These are phyloP conservation scores for Wickerhamiella bombiphila DNA, from an alignment of 805 yeast species.

Conservation along the genomic window DNA sequence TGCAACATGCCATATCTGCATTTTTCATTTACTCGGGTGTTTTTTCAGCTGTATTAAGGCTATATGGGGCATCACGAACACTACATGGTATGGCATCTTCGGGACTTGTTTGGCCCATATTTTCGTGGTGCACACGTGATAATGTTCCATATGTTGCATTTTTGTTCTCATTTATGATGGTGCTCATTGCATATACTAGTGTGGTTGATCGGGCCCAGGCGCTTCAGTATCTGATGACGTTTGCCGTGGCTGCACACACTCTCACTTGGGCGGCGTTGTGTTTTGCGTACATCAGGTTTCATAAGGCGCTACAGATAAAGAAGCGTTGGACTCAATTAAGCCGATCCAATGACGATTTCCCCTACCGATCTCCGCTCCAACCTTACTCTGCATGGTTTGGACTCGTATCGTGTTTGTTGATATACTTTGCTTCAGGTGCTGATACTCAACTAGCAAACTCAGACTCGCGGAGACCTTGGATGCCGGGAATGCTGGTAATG, in stretches of 20 bases:
- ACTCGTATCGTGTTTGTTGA: conserved; percentile 17
- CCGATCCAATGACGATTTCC: conserved; percentile 49
- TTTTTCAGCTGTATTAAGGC: conserved; percentile 4
- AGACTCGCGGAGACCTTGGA: too few species aligned
- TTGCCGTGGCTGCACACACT: conserved; percentile 3
- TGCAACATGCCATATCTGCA: conserved; percentile 6
- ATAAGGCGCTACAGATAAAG: conserved; percentile 40
- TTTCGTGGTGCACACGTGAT: conserved; percentile 9
- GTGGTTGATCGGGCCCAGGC: conserved; percentile 1
- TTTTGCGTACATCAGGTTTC: conserved; percentile 44
- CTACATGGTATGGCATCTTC: conserved; percentile 10
- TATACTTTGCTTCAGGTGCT: conserved; percentile 1
- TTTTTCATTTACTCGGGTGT: conserved; percentile 8
- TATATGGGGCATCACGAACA: conserved; percentile 13
- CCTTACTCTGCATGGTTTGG: conserved; percentile 50
- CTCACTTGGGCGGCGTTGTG: conserved; percentile 64
- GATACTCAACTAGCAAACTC: conserved; percentile 1
- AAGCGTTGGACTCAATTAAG: conserved; percentile 36
- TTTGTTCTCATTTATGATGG: neutral
- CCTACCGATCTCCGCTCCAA: conserved; percentile 52
- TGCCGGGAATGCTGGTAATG: conserved; percentile 19
- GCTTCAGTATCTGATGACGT: conserved; percentile 4
- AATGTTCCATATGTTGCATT: conserved; percentile 10
- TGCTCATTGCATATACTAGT: conserved; percentile 5
- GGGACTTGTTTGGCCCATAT: conserved; percentile 5